Base-by-base conservation (phyloP, 306 rosid species). In the Boehmeria nivea region DNA sequence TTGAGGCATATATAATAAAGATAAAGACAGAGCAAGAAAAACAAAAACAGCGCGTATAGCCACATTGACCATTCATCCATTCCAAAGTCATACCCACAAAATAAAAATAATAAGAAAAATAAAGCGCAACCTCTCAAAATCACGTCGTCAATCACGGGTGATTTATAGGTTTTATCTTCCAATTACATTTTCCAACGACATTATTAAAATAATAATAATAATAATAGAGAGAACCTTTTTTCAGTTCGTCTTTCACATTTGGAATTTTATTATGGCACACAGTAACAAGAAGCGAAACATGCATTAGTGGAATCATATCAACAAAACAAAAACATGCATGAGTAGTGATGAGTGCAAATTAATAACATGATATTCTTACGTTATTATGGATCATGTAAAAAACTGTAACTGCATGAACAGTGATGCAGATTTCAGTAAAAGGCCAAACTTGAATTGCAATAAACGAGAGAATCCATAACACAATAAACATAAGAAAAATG, bases 131-230 rank as follows among this genome's bases (percentile, higher is more conserved):
- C 8, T 33, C 15, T 64, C 49, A 38, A 61, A 71, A 71, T 71
- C 76, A 37, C 76, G 17, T 52, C 76, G 76, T 33, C 39, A 71
- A 44, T 71, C 67, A 53, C 76, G 76, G 76, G 33, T 15, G 39
- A n/a, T 8, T 26, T 12, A n/a, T 11, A 15, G 14, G 34, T 6
- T 12, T 17, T 12, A 17, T 4, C 50, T 27, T 33, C 34, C 15
- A 14, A 4, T 43, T n/a, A 14, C 60, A 55, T 43, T 64, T 54
- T 45, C 54, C 24, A 23, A 3, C 15, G 59, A 37, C 9, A 17
- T 26, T 19, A 53, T n/a, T 40, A 14, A 40, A 40, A 40, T 4
- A 31, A 31, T 31, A 31, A 4, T 6, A 31, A 2, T 4, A 2
- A 10, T 31, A 50, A 23, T 23, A 14, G 31, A 8, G 47, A 21